A percentile compares a stretch with the other conserved stretches of the same genome.
These are phyloP conservation scores for Penicillium malachiteum DNA, from an alignment of 495 filamentous ascomycete species.

Conservation along the genomic window DNA sequence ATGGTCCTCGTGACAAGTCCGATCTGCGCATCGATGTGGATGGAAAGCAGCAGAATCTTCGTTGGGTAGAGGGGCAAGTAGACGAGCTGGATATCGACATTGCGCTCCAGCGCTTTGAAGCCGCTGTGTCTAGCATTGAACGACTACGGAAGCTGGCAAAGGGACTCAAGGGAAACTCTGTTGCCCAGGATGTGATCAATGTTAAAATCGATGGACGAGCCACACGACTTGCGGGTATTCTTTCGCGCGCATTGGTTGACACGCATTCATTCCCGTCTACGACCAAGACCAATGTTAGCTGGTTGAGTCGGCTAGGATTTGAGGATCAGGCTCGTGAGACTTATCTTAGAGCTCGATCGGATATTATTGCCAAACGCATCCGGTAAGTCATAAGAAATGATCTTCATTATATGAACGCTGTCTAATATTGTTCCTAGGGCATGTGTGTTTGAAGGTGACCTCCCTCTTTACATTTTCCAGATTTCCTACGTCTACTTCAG, in stretches of 20 bases:
- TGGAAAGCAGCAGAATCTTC: slow-evolving; percentile 90
- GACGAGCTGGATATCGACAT: slow-evolving; percentile 97
- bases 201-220: slow-evolving; percentile 88
- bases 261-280: slow-evolving; percentile 68
- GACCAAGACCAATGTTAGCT: slow-evolving; percentile 72
- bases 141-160: slow-evolving; percentile 75
- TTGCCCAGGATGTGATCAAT: slow-evolving; percentile 84
- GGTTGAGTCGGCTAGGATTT: slow-evolving; percentile 82
- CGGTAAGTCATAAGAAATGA: slow-evolving; percentile 55
- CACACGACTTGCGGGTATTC: slow-evolving; percentile 67
- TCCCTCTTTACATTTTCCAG: slow-evolving; percentile 89
- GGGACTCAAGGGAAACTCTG: slow-evolving; percentile 75
- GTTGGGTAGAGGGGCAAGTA: slow-evolving; percentile 92
- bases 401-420: background rate
- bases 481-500: slow-evolving; percentile 97
- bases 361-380: slow-evolving; percentile 74
- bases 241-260: slow-evolving; percentile 72
- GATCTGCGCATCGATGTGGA: slow-evolving; percentile 90
- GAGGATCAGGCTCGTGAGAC: slow-evolving; percentile 85
- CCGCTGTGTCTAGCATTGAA: slow-evolving; percentile 77
- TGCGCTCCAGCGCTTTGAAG: slow-evolving; percentile 85
- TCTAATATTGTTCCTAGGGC: slow-evolving; percentile 56
- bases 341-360: slow-evolving; percentile 75
- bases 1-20: slow-evolving; percentile 66
- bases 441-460: slow-evolving; percentile 90